Base-by-base conservation (phyloP, 2,329 filamentous ascomycete genomes). In the Nemania diffusa region DNA sequence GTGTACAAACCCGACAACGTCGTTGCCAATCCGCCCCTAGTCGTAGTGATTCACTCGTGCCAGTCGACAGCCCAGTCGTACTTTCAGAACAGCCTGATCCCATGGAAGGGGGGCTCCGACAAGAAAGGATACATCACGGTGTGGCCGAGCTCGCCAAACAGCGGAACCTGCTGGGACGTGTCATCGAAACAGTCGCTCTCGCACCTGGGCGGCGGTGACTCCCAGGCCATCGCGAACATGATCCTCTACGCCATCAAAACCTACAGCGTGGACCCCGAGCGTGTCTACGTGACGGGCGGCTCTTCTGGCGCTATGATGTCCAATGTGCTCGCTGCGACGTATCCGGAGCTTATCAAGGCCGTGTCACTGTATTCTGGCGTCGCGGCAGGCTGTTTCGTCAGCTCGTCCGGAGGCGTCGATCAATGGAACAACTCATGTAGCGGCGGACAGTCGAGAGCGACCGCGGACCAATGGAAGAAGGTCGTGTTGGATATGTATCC, bases 81-180 rank as follows among this genome's bases (percentile, higher is more conserved):
- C 69, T 79, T 79, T 73, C 72, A 73, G 55, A 81, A 79, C 71
- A 74, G 65, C 68, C 74, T 75, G 65, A 79, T 80, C 56, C 77
- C 79, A n/a, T 79, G 77, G 78, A 72, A 70, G 62, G 61, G 72
- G 27, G 78, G 78, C 0, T 76, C 76, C 20, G 77, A 80, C 64
- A 69, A 68, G 50, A 79, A 78, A 67, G 78, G 78, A 0, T 80
- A 78, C 69, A 77, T 80, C 64, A 81, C 84, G 56, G 84, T 88
- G 64, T 88, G 85, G 78, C 85, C 85, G 2, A 79, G 78, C 62
- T 83, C 81, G 8, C 84, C 85, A 0, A 81, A 85, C 69, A 75
- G 73, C n/a, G 84, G 78, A 11, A 77, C 76, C 20, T 89, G 86
- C 76, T 89, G 86, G 86, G 87, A 89, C 69, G 86, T 88, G 5